Conservation (phyloP, 768 basidiomycete genomes). For the Suillus luteus region DNA sequence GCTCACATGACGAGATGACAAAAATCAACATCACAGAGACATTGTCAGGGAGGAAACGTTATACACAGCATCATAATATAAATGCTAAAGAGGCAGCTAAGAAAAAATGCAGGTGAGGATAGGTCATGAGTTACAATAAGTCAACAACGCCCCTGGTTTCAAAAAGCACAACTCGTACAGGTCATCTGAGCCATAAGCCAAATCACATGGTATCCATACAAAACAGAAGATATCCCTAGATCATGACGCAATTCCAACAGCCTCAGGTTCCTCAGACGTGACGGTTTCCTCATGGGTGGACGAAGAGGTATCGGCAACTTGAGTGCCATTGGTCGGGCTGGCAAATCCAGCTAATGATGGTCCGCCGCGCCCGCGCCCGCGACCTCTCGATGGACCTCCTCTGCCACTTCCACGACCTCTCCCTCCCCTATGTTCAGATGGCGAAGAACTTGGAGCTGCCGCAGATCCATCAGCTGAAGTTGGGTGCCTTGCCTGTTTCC, state of each 20-base stretch:
- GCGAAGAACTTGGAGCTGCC: slow-evolving; percentile 14
- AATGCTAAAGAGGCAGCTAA: neutral
- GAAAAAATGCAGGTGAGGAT: slow-evolving; percentile 6
- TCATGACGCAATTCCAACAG: slow-evolving; percentile 9
- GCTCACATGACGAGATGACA: neutral
- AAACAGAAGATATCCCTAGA: neutral
- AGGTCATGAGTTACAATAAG: slow-evolving; percentile 10
- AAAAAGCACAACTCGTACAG: slow-evolving; percentile 2
- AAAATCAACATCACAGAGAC: neutral
- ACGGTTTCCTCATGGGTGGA: neutral
- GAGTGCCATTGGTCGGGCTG: slow-evolving; percentile 2
- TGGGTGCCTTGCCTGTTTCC: slow-evolving; percentile 19
- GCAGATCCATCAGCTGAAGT: slow-evolving; percentile 13
- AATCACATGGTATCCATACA: slow-evolving; percentile 9
- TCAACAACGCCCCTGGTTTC: slow-evolving; percentile 10
- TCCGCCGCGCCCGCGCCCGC: slow-evolving; percentile 40
- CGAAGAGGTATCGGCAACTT: neutral
- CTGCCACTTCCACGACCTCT: slow-evolving; percentile 35
- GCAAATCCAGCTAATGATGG: slow-evolving; percentile 10
- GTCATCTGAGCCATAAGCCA: slow-evolving; percentile 1
- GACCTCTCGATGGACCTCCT: slow-evolving; percentile 35
- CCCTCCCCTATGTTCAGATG: slow-evolving; percentile 23
- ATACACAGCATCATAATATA: slow-evolving; percentile 1
- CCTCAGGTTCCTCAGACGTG: slow-evolving; percentile 2
- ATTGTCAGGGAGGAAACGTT: neutral